Evolutionary conservation across 1,139 yeast genomes (phyloP), one percentile per base, ranked within the genome.

Genomic region (Chernovozyma aurita): DNA sequence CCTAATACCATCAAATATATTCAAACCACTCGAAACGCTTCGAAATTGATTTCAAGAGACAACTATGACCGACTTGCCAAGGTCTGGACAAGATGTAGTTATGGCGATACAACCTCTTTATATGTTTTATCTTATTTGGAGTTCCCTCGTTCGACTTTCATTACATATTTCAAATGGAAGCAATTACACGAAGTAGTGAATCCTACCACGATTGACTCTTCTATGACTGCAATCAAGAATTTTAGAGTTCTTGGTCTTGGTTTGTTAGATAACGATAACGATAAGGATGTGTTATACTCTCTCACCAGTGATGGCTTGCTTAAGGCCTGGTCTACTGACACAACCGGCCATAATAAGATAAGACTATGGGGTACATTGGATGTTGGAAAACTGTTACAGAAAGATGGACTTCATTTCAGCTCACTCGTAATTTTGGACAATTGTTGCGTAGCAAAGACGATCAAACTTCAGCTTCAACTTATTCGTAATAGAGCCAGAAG

Each of bases 81-180:
- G 52, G 70, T 88, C 4, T 90, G 96, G 95, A 71, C 80, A 34
- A 65, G 97, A 32, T 65, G 80, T 3, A 76, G 83, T 11, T 85
- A 80, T 49, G 92, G 85, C 11, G 67, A 70, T 28, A 78, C 74
- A 18, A 73, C 75, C 38, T 74, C 85, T 3, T 69, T 79, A 18
- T 88, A 87, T 55, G 95, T 85, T 49, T 64, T 87, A 45, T 63
- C 78, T 0, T 82, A 85, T 49, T 59, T 87, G 18, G 72, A 77
- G 12, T 95, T 85, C 50, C 79, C 82, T 0, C 53, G 40, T 14
- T 53, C 53, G 2, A 47, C 71, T 1, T 70, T 72, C 38, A 77
- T 88, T 2, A 66, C 78, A 0, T 65, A 69, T 31, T 55, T 77
- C 20, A 59, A 76, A 36, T 81, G 87, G 87, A 70, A 77, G 41